Conservation (phyloP, 1,284 basidiomycete genomes). For the Boletellus deceptivus region DNA sequence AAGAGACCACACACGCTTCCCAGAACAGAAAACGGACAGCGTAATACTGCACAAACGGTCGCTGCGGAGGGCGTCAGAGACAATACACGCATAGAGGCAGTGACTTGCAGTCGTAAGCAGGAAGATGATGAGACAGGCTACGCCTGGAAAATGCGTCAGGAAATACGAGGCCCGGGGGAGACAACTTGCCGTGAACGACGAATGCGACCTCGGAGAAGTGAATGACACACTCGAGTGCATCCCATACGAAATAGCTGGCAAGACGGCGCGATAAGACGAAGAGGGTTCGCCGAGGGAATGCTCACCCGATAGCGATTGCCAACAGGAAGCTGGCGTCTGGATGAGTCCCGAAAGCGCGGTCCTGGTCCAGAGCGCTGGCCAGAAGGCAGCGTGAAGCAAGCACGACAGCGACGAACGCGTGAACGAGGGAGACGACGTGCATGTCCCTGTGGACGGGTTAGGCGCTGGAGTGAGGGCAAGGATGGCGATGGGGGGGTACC, state of each 20-base stretch:
- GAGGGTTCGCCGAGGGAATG: background rate
- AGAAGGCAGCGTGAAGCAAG: constrained; percentile 42
- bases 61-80: constrained; percentile 39
- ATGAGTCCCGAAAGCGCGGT: constrained; percentile 51
- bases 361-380: constrained; percentile 37
- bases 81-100: background rate
- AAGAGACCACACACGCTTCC: constrained; percentile 54
- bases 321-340: constrained; percentile 36
- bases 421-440: constrained; percentile 52
- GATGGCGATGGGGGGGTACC: constrained; percentile 37
- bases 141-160: constrained; percentile 35
- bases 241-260: constrained; percentile 54
- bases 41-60: constrained; percentile 73
- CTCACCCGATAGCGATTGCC: constrained; percentile 50
- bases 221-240: constrained; percentile 45
- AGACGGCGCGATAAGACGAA: background rate
- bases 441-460: constrained; percentile 41
- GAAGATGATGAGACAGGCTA: constrained; percentile 60
- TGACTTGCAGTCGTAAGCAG: constrained; percentile 56
- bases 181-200: constrained; percentile 56
- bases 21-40: constrained; percentile 69
- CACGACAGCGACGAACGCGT: constrained; percentile 44
- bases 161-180: background rate
- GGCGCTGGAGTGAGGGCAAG: background rate
- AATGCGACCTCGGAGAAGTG: constrained; percentile 56